Percentiles rank a stretch among this genome's conserved stretches.
Evolutionary conservation across 1,139 yeast species (phyloP).

Genomic region (Saccharomyces hybrid): DNA sequence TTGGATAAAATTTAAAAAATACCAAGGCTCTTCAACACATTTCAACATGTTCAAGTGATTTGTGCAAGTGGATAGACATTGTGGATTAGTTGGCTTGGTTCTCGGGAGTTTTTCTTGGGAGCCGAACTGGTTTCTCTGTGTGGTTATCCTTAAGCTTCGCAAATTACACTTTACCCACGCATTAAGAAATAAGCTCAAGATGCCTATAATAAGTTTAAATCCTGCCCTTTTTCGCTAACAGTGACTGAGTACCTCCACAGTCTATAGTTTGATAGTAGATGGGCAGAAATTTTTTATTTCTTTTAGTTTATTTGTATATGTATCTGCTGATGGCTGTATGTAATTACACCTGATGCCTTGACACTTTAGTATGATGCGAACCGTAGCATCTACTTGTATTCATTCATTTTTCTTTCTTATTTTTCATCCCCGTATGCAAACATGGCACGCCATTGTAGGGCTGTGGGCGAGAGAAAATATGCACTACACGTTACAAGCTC

Average conservation of each 20-base stretch:
- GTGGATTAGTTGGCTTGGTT: slow-evolving; percentile 7
- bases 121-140: slow-evolving; percentile 1
- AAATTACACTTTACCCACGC: slow-evolving; percentile 13
- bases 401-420: no score
- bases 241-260: slow-evolving; percentile 47
- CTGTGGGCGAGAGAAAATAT: no score
- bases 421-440: no score
- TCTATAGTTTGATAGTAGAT: slow-evolving; percentile 65
- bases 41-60: slow-evolving; percentile 19
- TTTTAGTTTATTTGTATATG: no score
- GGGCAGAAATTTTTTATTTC: slow-evolving; percentile 42
- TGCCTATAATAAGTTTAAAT: slow-evolving; percentile 25
- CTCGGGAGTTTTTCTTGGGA: slow-evolving; percentile 18
- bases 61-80: slow-evolving; percentile 7
- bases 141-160: not conserved
- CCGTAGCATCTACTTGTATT: no score
- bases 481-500: no score
- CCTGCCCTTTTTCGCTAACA: slow-evolving; percentile 60
- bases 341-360: not conserved
- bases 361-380: no score
- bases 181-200: slow-evolving; percentile 21
- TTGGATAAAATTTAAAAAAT: not conserved
- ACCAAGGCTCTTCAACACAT: slow-evolving; percentile 14
- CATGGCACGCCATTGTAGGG: no score
- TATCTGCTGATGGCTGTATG: no score